These are phyloP conservation scores for Medicago lupulina DNA, from an alignment of 306 rosid species.

Conservation along the genomic window DNA sequence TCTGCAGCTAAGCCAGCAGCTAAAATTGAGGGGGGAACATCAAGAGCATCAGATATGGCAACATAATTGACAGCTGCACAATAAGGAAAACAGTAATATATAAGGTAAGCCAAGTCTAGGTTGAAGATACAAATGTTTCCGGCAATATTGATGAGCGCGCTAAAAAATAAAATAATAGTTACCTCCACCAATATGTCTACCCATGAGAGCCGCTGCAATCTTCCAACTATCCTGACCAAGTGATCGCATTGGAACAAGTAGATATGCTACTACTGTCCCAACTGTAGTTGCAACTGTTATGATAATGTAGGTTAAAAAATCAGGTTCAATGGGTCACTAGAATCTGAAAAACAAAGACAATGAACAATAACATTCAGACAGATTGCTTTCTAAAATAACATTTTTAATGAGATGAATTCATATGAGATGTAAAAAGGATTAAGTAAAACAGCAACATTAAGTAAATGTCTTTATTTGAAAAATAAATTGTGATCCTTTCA, in stretches of 20 bases:
- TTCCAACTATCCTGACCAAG: constrained; percentile 86
- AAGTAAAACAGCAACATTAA: constrained; percentile 4
- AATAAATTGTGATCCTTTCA: constrained; percentile 25
- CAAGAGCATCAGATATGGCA: constrained; percentile 73
- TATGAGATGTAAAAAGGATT: neutral
- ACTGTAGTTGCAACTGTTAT: constrained; percentile 69
- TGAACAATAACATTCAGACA: neutral
- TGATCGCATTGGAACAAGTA: constrained; percentile 76
- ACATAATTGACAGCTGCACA: constrained; percentile 75
- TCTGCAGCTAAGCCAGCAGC: constrained; percentile 86
- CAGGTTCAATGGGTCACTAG: constrained; percentile 17
- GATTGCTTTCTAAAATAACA: neutral
- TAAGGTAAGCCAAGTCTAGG: neutral
- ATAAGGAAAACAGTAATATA: constrained; percentile 12
- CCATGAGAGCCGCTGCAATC: constrained; percentile 88
- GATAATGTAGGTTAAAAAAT: constrained; percentile 24
- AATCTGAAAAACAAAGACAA: constrained; percentile 24
- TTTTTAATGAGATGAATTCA: neutral
- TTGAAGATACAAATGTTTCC: constrained; percentile 23
- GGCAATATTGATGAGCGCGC: neutral
- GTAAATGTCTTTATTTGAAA: constrained; percentile 19
- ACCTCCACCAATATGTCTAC: constrained; percentile 89
- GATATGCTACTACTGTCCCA: constrained; percentile 74
- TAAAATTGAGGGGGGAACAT: constrained; percentile 60
- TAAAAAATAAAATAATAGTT: constrained; percentile 32